These are phyloP conservation scores for Emiliania huxleyi DNA, from an alignment of 78 protist genomes.

Conservation along the genomic window DNA sequence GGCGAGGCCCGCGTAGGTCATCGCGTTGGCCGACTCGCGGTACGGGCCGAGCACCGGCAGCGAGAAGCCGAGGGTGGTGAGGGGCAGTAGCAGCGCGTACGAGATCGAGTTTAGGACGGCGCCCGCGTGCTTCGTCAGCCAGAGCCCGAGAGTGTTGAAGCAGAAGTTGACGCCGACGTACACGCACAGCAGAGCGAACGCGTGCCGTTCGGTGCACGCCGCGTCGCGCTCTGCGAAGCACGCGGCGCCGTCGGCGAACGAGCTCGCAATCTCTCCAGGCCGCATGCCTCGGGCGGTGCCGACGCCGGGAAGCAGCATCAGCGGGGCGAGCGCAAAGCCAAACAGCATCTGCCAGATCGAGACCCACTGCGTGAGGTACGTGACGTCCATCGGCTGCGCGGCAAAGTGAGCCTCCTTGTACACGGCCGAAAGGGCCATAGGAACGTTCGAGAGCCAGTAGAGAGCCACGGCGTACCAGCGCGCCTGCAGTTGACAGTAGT, in stretches of 20 bases:
- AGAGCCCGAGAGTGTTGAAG: slow-evolving; percentile 26
- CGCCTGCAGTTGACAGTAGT: no score
- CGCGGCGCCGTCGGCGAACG: no score
- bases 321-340: slow-evolving; percentile 17
- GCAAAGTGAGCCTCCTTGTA: slow-evolving; percentile 4
- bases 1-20: not conserved
- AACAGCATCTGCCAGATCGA: not conserved
- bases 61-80: not conserved
- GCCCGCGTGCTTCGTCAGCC: not conserved
- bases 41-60: not conserved
- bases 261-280: not conserved
- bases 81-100: not conserved
- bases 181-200: not conserved
- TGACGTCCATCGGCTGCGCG: slow-evolving; percentile 2
- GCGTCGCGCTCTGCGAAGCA: no score
- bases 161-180: slow-evolving; percentile 9
- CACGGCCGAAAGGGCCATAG: slow-evolving; percentile 25
- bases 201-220: not conserved
- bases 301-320: not conserved
- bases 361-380: slow-evolving; percentile 35
- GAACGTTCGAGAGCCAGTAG: slow-evolving; percentile 10
- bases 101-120: not conserved
- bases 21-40: not conserved
- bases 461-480: not conserved
- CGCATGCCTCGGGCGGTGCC: not conserved